Percentiles rank a stretch among this genome's conserved stretches.
phyloP scores from a whole-genome alignment of 495 filamentous ascomycete genomes.

The Podospora conica region DNA sequence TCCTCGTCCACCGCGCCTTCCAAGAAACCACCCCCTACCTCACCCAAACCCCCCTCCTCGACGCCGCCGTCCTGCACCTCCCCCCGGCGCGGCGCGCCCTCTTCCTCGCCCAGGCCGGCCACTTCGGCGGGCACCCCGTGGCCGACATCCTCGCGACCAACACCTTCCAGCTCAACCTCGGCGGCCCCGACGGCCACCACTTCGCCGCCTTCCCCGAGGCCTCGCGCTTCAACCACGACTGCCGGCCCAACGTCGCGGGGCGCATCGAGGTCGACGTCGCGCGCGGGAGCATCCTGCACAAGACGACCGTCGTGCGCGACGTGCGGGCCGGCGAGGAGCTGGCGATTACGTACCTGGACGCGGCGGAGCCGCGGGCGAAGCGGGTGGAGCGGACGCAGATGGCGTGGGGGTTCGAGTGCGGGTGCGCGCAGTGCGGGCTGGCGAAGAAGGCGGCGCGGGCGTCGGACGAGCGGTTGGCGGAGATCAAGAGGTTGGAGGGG shows the following conservation, averaged over 20 bases:
- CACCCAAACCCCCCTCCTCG: constrained; percentile 17
- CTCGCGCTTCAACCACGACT: constrained; percentile 27
- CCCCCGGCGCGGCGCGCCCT: constrained; percentile 8
- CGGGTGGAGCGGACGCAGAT: constrained; percentile 10
- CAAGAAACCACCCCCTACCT: constrained; percentile 9
- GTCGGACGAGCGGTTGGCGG: constrained; percentile 23
- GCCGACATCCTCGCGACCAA: constrained; percentile 26
- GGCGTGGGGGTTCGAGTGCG: constrained; percentile 18
- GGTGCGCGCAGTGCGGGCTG: constrained; percentile 15
- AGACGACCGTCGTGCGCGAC: constrained; percentile 21
- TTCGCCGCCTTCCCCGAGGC: constrained; percentile 27
- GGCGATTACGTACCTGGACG: constrained; percentile 25
- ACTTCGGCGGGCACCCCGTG: constrained; percentile 18
- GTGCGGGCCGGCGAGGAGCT: constrained; percentile 25
- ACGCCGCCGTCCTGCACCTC: constrained; percentile 18
- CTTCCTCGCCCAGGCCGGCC: constrained; percentile 17
- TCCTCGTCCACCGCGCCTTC: constrained; percentile 22
- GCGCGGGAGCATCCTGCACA: constrained; percentile 12
- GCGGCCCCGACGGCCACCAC: constrained; percentile 19
- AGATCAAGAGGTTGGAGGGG: constrained; percentile 20
- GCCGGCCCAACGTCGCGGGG: constrained; percentile 23
- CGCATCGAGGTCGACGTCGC: constrained; percentile 15
- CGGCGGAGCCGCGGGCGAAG: constrained; percentile 7
- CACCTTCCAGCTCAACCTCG: constrained; percentile 25
- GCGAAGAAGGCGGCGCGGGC: background rate